Percentiles rank a stretch among this genome's conserved stretches.
These are phyloP conservation scores for Daldinia concentrica DNA, from an alignment of 495 filamentous ascomycete species.

Conservation along the genomic window DNA sequence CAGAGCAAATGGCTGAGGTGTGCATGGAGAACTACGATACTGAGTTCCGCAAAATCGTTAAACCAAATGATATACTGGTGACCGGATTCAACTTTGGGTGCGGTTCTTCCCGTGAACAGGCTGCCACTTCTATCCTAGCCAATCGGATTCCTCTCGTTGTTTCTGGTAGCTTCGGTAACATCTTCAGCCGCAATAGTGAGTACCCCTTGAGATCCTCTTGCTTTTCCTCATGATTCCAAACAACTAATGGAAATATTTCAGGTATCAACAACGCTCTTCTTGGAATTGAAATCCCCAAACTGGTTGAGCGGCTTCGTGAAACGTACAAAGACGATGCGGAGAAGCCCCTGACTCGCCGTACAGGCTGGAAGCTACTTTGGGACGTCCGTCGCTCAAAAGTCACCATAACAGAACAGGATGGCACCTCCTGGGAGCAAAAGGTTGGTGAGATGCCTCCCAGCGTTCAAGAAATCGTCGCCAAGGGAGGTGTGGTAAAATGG, in stretches of 20 bases:
- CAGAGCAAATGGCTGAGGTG: slow-evolving; percentile 82
- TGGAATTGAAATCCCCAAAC: slow-evolving; percentile 79
- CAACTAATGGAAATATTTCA: no score
- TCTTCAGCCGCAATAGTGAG: slow-evolving; percentile 79
- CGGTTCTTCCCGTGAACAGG: slow-evolving; percentile 81
- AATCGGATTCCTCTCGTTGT: slow-evolving; percentile 86
- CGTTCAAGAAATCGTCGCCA: slow-evolving; percentile 90
- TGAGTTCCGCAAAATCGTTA: slow-evolving; percentile 67
- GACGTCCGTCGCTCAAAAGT: slow-evolving; percentile 79
- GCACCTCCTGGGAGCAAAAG: slow-evolving; percentile 75
- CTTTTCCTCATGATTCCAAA: no score
- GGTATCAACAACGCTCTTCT: slow-evolving; percentile 90
- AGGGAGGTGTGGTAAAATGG: slow-evolving; percentile 83
- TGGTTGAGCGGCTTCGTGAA: slow-evolving; percentile 75
- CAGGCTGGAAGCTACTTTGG: slow-evolving; percentile 90
- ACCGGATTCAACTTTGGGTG: slow-evolving; percentile 92
- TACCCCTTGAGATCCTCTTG: no score
- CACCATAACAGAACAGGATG: slow-evolving; percentile 69
- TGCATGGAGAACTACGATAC: slow-evolving; percentile 94
- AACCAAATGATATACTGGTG: slow-evolving; percentile 80
- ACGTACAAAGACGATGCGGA: slow-evolving; percentile 56
- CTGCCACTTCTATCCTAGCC: slow-evolving; percentile 87
- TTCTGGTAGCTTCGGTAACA: slow-evolving; percentile 87
- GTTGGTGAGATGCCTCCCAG: slow-evolving; percentile 88
- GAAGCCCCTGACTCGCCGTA: slow-evolving; percentile 77